Base-by-base conservation (phyloP, 371 early-diverging fungal genomes). In the Capniomyces stellatus region DNA sequence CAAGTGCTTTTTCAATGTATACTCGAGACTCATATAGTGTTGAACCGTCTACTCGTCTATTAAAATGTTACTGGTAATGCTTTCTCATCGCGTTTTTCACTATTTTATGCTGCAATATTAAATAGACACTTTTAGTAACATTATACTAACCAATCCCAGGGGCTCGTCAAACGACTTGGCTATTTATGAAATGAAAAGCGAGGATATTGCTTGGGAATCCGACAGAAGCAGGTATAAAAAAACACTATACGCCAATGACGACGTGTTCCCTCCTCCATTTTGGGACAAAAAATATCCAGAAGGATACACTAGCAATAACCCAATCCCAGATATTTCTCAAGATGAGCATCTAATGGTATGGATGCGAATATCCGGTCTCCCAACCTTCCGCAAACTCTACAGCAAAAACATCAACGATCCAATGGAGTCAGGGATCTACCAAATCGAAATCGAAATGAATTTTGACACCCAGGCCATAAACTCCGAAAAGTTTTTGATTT, bases 341-440 rank as follows among this genome's bases (percentile, higher is more conserved):
- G 74, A 81, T 70, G 87, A 96, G 70, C 74, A 83, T 43, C 84
- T 98, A 58, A 85, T 89, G 68, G 97, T 97, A n/a, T 99, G 99
- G 99, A 96, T 98, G 92, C 81, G 92, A 43, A 83, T 88, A 0
- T 89, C 96, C 4, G 94, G 94, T 0, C 72, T 97, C 54, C 94
- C 98, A 41, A 89, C 80, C 50, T 98, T 98, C 69, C 78, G 96
- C 46, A 99, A 99, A 70, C 72, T 97, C 31, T 98, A 90, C 76
- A 92, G 84, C 22, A 73, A 78, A 61, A 82, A 77, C 54, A 77
- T 77, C 41, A 46, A 64, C n/a, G 70, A 75, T 1, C 58, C 58
- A 18, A 70, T 87, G 52, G 42, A 54, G 44, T 66, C 60, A 25
- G 86, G 84, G 18, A 65, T 70, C 42, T 87, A 86, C 70, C 70